Evolutionary conservation across 768 basidiomycete genomes (phyloP).

Genomic region (Lepiota venenata): DNA sequence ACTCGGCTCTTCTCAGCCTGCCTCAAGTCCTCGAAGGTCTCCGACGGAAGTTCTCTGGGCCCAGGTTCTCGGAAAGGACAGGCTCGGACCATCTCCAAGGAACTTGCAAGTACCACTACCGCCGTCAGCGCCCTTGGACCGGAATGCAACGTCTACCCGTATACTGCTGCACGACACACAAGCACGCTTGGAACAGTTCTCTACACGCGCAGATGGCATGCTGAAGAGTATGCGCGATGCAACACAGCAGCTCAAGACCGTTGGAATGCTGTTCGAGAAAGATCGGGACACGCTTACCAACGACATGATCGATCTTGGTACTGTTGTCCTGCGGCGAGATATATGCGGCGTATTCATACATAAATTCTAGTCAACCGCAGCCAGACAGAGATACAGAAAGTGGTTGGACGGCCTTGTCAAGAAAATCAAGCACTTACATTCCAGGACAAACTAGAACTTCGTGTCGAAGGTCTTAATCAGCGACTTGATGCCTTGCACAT

Average conservation of each 20-base stretch:
- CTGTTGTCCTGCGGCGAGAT: constrained; percentile 18
- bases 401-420: constrained; percentile 58
- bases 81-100: constrained; percentile 20
- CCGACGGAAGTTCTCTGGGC: constrained; percentile 45
- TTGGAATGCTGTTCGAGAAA: constrained; percentile 55
- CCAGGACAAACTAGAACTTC: constrained; percentile 36
- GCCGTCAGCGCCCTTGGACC: constrained; percentile 56
- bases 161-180: constrained; percentile 75
- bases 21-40: constrained; percentile 1
- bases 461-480: constrained; percentile 47
- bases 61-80: constrained; percentile 48
- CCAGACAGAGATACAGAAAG: constrained; percentile 57
- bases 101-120: constrained; percentile 24
- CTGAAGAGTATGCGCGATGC: constrained; percentile 47
- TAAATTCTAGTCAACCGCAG: constrained; percentile 51
- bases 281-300: constrained; percentile 54
- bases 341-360: constrained; percentile 14
- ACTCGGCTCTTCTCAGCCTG: neutral
- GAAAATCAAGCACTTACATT: constrained; percentile 32
- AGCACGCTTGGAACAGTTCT: constrained; percentile 65
- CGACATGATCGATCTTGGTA: constrained; percentile 56
- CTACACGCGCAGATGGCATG: constrained; percentile 51
- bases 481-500: constrained; percentile 53
- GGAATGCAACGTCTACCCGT: constrained; percentile 64
- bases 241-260: constrained; percentile 47